phyloP scores from a whole-genome alignment of 306 rosid species.

The Medicago lupulina region DNA sequence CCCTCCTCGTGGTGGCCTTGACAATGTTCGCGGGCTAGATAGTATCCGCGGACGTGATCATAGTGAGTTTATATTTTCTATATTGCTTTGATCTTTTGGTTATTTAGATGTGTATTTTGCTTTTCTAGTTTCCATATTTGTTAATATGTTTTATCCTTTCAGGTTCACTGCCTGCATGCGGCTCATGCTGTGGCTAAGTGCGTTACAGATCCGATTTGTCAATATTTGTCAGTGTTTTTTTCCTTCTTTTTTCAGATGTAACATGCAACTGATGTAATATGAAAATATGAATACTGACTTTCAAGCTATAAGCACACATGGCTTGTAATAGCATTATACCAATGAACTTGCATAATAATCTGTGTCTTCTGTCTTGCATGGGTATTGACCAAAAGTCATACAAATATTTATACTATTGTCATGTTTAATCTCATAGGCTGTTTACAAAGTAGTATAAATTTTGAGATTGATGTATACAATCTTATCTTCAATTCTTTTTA shows the following conservation, averaged over 20 bases:
- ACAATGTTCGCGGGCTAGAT: constrained; percentile 86
- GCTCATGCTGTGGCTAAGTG: constrained; percentile 94
- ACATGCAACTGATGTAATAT: constrained; percentile 13
- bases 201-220: neutral
- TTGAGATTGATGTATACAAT: neutral
- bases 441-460: neutral
- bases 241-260: constrained; percentile 26
- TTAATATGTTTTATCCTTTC: constrained; percentile 36
- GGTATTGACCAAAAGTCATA: neutral
- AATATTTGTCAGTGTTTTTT: constrained; percentile 7
- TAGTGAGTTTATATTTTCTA: constrained; percentile 64
- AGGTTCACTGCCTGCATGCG: constrained; percentile 94
- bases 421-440: neutral
- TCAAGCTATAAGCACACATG: neutral
- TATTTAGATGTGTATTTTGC: neutral
- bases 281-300: neutral
- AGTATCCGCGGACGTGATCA: constrained; percentile 70
- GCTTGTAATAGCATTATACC: constrained; percentile 9
- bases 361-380: too few species aligned
- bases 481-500: too few species aligned
- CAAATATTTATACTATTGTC: too few species aligned
- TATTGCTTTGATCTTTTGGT: neutral
- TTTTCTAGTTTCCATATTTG: constrained; percentile 11
- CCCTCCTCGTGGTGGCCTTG: constrained; percentile 89
- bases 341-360: neutral